phyloP scores from a whole-genome alignment of 2,329 filamentous ascomycete species.

The Fusarium domesticum region DNA sequence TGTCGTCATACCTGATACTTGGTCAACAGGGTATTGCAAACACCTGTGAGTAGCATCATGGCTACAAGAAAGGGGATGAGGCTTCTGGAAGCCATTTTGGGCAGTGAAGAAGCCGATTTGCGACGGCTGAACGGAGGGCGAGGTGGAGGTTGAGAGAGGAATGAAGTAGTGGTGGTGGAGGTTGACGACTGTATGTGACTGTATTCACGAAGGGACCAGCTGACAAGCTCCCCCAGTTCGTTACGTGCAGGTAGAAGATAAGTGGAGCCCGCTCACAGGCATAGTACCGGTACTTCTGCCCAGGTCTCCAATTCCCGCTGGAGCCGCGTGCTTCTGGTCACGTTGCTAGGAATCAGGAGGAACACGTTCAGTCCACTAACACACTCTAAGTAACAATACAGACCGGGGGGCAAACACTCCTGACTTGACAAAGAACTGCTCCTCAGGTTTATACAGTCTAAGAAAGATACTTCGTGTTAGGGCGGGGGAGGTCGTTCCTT shows the following conservation, averaged over 20 bases:
- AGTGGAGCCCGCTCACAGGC: no score
- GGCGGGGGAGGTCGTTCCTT: no score
- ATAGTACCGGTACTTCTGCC: no score
- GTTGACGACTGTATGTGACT: background rate
- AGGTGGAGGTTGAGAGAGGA: slow-evolving; percentile 4
- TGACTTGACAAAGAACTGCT: no score
- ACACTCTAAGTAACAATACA: no score
- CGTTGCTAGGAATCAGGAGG: no score
- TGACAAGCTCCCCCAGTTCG: slow-evolving; percentile 17
- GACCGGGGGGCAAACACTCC: no score
- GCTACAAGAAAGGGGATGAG: slow-evolving; percentile 81
- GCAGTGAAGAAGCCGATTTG: background rate
- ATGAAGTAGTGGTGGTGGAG: slow-evolving; percentile 7
- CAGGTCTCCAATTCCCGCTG: no score
- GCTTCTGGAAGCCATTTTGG: slow-evolving; percentile 64
- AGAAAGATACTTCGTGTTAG: no score
- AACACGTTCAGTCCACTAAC: no score
- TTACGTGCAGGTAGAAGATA: slow-evolving; percentile 13
- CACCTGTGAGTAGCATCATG: slow-evolving; percentile 95
- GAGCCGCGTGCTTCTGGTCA: no score
- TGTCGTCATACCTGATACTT: slow-evolving; percentile 76
- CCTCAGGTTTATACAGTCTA: no score
- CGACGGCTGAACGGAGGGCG: slow-evolving; percentile 3
- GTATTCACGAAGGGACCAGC: slow-evolving; percentile 12
- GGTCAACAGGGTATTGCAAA: slow-evolving; percentile 94